These are phyloP conservation scores for Claviceps sp. DNA, from an alignment of 2,329 filamentous ascomycete species.

Conservation along the genomic window DNA sequence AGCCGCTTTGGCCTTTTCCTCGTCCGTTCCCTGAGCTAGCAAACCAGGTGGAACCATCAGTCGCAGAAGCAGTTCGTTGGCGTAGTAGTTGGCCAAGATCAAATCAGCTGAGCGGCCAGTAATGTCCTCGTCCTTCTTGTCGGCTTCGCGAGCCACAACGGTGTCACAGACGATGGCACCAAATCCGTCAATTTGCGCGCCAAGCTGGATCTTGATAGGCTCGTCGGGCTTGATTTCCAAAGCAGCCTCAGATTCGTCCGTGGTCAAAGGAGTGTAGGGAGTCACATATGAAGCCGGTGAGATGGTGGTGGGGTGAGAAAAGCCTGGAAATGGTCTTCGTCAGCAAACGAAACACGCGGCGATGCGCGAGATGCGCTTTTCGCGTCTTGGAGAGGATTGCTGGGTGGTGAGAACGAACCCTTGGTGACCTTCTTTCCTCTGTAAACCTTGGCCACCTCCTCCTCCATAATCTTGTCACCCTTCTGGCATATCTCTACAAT, in stretches of 20 bases:
- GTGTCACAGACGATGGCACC: constrained; percentile 94
- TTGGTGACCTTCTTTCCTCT: constrained; percentile 95
- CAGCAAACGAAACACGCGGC: neutral
- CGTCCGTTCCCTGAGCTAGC: constrained; percentile 68
- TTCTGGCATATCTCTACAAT: constrained; percentile 89
- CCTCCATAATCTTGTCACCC: constrained; percentile 88
- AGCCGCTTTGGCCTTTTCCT: constrained; percentile 88
- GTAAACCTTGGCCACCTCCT: constrained; percentile 91
- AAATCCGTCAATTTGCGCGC: constrained; percentile 95
- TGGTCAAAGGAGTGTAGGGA: constrained; percentile 83
- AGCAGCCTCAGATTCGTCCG: constrained; percentile 74
- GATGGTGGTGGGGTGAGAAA: constrained; percentile 87
- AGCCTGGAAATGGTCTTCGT: constrained; percentile 37
- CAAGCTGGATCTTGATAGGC: constrained; percentile 94
- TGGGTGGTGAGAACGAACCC: constrained; percentile 39
- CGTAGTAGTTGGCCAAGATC: constrained; percentile 81
- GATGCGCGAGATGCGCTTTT: neutral
- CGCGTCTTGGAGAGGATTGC: neutral
- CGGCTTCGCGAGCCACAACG: constrained; percentile 55
- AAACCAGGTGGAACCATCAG: constrained; percentile 86
- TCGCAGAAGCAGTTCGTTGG: constrained; percentile 86
- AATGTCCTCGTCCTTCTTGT: constrained; percentile 49
- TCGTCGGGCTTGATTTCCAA: constrained; percentile 72
- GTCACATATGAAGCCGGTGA: constrained; percentile 91
- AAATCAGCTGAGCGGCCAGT: constrained; percentile 75